phyloP scores from a whole-genome alignment of 495 filamentous ascomycete species.

The Penicillium diatomitis region DNA sequence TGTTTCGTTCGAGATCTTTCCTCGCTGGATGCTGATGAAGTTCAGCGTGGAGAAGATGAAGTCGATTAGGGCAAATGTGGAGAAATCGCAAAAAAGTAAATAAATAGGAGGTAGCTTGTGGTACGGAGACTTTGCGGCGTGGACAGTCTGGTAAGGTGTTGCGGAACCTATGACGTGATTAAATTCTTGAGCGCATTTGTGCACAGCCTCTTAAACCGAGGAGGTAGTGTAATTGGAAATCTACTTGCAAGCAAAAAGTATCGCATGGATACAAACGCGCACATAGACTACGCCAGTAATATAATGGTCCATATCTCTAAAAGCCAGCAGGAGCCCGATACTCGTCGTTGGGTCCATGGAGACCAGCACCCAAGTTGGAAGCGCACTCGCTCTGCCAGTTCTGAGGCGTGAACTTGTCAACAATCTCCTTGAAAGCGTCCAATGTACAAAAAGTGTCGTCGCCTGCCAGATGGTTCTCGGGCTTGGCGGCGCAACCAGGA shows the following conservation, averaged over 20 bases:
- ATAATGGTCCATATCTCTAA: constrained; percentile 14
- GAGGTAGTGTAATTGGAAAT: too few species aligned
- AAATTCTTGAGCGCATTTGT: too few species aligned
- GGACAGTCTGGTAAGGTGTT: too few species aligned
- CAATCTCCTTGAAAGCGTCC: constrained; percentile 81
- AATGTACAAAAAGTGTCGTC: constrained; percentile 91
- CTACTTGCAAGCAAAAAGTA: background rate
- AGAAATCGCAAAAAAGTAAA: background rate
- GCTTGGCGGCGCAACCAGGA: constrained; percentile 62
- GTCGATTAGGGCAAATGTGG: constrained; percentile 4
- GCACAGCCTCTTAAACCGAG: too few species aligned
- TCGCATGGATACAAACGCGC: background rate
- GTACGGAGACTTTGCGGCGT: too few species aligned
- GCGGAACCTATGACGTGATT: too few species aligned
- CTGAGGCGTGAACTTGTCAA: constrained; percentile 78
- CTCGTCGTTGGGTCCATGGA: constrained; percentile 28
- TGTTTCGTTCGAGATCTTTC: constrained; percentile 12
- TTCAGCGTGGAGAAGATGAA: constrained; percentile 7
- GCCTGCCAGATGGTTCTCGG: constrained; percentile 77
- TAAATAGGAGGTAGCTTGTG: too few species aligned
- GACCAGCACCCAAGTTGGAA: constrained; percentile 47
- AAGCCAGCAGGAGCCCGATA: constrained; percentile 29
- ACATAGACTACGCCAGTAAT: background rate
- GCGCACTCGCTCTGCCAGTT: constrained; percentile 72
- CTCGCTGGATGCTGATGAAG: constrained; percentile 14